Evolutionary conservation across 2,329 filamentous ascomycete genomes (phyloP).

Genomic region (Ceratocystis ficicola): DNA sequence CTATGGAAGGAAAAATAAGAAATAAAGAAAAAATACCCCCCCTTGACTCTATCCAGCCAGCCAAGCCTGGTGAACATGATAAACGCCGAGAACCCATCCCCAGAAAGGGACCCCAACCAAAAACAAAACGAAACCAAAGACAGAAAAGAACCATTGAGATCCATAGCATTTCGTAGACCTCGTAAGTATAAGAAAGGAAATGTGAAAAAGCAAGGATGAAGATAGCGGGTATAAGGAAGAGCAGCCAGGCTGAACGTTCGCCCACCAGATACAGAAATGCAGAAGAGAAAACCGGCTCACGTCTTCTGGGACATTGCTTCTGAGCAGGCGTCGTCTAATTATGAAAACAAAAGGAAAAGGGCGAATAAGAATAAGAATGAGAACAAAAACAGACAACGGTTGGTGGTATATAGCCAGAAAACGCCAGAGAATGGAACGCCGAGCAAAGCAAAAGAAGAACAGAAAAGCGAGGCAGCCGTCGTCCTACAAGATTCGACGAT

Average conservation of each 20-base stretch:
- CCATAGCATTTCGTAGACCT: slow-evolving; percentile 13
- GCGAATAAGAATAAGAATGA: background rate
- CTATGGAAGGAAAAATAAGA: background rate
- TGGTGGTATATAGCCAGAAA: slow-evolving; percentile 14
- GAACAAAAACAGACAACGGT: background rate
- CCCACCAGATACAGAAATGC: slow-evolving; percentile 8
- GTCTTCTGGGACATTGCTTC: slow-evolving; percentile 10
- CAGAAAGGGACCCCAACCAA: slow-evolving; percentile 26
- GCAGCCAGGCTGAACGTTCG: slow-evolving; percentile 23
- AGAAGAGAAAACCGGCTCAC: background rate
- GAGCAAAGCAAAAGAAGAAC: slow-evolving; percentile 14
- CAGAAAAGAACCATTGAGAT: slow-evolving; percentile 11
- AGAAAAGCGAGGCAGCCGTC: background rate
- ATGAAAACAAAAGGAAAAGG: background rate
- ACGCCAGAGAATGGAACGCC: slow-evolving; percentile 18
- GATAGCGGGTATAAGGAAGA: slow-evolving; percentile 26
- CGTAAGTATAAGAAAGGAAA: slow-evolving; percentile 22
- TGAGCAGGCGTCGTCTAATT: slow-evolving; percentile 11
- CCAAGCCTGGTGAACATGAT: slow-evolving; percentile 15
- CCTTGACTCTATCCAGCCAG: slow-evolving; percentile 1
- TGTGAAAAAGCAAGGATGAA: slow-evolving; percentile 25
- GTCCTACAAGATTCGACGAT: background rate
- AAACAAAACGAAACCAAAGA: background rate
- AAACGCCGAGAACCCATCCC: slow-evolving; percentile 5
- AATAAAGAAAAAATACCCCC: background rate